phyloP scores from a whole-genome alignment of 176 grass and related monocot genomes.

The Carex cristatella region DNA sequence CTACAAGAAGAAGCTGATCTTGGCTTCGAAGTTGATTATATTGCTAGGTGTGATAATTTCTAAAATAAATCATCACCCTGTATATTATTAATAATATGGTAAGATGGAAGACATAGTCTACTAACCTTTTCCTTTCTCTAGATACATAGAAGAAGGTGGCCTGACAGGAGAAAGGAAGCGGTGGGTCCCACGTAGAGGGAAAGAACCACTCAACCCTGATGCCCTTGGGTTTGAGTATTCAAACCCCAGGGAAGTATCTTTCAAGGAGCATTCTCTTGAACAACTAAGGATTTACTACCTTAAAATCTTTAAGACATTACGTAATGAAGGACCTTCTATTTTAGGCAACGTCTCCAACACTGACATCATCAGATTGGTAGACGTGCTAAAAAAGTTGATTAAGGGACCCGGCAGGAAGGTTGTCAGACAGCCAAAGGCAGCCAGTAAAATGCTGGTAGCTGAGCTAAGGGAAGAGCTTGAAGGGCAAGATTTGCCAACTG shows the following conservation, averaged over 20 bases:
- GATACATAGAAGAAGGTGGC: conserved; percentile 93
- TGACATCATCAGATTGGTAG: conserved; percentile 62
- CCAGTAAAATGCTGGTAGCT: conserved; percentile 95
- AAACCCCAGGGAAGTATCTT: conserved; percentile 78
- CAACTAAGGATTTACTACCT: conserved; percentile 75
- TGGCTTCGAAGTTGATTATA: conserved; percentile 89
- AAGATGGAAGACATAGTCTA: background rate
- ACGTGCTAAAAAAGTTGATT: conserved; percentile 71
- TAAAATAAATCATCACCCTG: background rate
- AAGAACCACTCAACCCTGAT: conserved; percentile 86
- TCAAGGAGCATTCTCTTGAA: conserved; percentile 78
- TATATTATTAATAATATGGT: background rate
- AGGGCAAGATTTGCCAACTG: conserved; percentile 84
- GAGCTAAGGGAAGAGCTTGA: conserved; percentile 92
- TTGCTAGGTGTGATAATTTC: conserved; percentile 62
- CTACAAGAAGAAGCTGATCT: conserved; percentile 98
- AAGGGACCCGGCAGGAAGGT: conserved; percentile 66
- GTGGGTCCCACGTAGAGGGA: conserved; percentile 92
- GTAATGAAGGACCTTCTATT: conserved; percentile 79
- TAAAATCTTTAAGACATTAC: conserved; percentile 64
- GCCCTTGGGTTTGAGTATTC: conserved; percentile 93
- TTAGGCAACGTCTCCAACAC: conserved; percentile 76
- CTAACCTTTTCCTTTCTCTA: conserved; percentile 21
- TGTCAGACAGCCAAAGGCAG: conserved; percentile 75
- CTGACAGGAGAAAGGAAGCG: conserved; percentile 96